Evolutionary conservation across 176 grass and related monocot genomes (phyloP).

Genomic region (Ananas comosus): DNA sequence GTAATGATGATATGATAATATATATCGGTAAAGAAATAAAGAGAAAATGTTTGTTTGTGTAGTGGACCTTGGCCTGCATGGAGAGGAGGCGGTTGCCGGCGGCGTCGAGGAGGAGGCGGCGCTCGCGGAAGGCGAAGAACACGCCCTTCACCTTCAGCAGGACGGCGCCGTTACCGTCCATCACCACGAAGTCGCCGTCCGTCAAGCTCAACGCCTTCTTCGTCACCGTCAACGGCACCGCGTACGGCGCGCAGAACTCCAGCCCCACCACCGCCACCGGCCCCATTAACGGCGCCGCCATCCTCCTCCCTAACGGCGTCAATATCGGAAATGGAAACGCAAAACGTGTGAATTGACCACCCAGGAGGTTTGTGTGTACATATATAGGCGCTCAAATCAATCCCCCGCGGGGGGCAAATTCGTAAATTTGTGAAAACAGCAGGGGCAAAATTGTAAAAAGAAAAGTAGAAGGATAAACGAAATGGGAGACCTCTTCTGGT

Average conservation of each 20-base stretch:
- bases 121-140: conserved; percentile 24
- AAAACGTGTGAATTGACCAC: too few relatives aligned
- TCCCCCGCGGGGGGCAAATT: too few relatives aligned
- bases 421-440: too few relatives aligned
- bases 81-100: conserved; percentile 28
- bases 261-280: conserved; percentile 30
- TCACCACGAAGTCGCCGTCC: conserved; percentile 43
- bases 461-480: too few relatives aligned
- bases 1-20: background rate
- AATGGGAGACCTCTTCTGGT: too few relatives aligned
- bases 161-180: conserved; percentile 21
- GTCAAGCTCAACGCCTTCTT: conserved; percentile 38
- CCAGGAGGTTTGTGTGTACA: too few relatives aligned
- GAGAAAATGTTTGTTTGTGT: too few relatives aligned
- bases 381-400: too few relatives aligned
- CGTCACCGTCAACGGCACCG: conserved; percentile 33
- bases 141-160: conserved; percentile 42
- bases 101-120: conserved; percentile 36
- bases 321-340: background rate
- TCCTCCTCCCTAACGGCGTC: background rate
- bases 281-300: background rate
- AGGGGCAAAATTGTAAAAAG: too few relatives aligned
- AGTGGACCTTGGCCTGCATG: conserved; percentile 24
- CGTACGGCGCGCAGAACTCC: conserved; percentile 31
- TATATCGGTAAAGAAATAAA: background rate